Conservation (phyloP, 2,329 filamentous ascomycete genomes). For the Exserohilum turcica region DNA sequence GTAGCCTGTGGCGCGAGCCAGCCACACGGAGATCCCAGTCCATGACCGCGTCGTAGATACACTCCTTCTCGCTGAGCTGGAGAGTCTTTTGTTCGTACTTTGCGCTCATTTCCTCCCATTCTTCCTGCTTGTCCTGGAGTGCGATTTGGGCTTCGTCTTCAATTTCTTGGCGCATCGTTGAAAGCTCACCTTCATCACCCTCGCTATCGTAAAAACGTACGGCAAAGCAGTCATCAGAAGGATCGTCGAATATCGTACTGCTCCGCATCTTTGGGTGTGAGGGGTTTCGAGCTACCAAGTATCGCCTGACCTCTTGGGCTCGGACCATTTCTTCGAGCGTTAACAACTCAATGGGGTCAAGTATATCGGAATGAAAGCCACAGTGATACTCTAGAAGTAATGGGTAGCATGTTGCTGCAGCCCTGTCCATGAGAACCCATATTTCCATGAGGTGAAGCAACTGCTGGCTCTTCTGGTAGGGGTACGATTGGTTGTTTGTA, state of each 20-base stretch:
- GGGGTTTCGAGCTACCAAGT: constrained; percentile 52
- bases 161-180: constrained; percentile 44
- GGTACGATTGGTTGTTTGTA: constrained; percentile 47
- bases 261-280: constrained; percentile 11
- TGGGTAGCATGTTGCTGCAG: constrained; percentile 51
- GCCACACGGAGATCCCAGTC: constrained; percentile 5
- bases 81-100: constrained; percentile 7
- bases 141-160: constrained; percentile 34
- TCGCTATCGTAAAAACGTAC: constrained; percentile 52
- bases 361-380: constrained; percentile 54
- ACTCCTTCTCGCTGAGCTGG: constrained; percentile 41
- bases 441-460: constrained; percentile 62
- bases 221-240: constrained; percentile 53
- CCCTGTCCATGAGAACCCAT: constrained; percentile 63
- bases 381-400: constrained; percentile 60
- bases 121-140: constrained; percentile 46
- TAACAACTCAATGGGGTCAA: constrained; percentile 63
- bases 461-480: constrained; percentile 56
- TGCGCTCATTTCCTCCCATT: constrained; percentile 45
- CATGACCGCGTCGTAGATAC: constrained; percentile 37
- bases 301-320: constrained; percentile 56
- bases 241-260: constrained; percentile 57
- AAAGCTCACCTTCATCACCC: constrained; percentile 27
- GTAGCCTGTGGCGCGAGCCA: constrained; percentile 17
- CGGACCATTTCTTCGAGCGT: constrained; percentile 56